Conservation (phyloP, 768 basidiomycete genomes). For the Holtermanniella nyarrowii region DNA sequence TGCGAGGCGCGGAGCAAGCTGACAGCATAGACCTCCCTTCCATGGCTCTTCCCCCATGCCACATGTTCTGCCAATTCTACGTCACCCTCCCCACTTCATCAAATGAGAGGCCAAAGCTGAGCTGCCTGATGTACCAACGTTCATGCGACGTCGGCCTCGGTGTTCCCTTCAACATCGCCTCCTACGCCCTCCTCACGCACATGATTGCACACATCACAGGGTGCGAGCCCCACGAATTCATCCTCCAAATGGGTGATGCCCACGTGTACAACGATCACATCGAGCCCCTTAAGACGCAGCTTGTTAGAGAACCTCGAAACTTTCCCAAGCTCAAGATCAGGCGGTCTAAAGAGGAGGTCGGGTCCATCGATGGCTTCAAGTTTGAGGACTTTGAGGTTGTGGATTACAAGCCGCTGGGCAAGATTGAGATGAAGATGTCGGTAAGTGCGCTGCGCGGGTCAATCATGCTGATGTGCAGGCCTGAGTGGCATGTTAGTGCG, state of each 20-base stretch:
- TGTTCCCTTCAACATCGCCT: constrained; percentile 98
- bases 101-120: constrained; percentile 54
- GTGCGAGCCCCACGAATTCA: constrained; percentile 75
- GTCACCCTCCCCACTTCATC: constrained; percentile 60
- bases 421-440: constrained; percentile 94
- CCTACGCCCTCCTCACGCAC: constrained; percentile 91
- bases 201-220: constrained; percentile 91
- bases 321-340: constrained; percentile 76
- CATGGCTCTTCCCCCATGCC: constrained; percentile 97
- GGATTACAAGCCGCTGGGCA: constrained; percentile 71
- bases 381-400: constrained; percentile 74
- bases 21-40: constrained; percentile 60
- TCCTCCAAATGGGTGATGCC: constrained; percentile 94
- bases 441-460: constrained; percentile 35
- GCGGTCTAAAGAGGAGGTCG: constrained; percentile 48
- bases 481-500: no score
- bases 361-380: constrained; percentile 67
- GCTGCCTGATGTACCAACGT: constrained; percentile 94
- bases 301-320: constrained; percentile 61
- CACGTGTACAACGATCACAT: constrained; percentile 93
- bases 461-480: no score
- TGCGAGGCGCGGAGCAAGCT: constrained; percentile 4
- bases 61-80: constrained; percentile 98
- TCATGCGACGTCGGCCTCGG: constrained; percentile 95
- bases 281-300: constrained; percentile 70